These are phyloP conservation scores for Xylaria palmicola DNA, from an alignment of 495 filamentous ascomycete species.

Conservation along the genomic window DNA sequence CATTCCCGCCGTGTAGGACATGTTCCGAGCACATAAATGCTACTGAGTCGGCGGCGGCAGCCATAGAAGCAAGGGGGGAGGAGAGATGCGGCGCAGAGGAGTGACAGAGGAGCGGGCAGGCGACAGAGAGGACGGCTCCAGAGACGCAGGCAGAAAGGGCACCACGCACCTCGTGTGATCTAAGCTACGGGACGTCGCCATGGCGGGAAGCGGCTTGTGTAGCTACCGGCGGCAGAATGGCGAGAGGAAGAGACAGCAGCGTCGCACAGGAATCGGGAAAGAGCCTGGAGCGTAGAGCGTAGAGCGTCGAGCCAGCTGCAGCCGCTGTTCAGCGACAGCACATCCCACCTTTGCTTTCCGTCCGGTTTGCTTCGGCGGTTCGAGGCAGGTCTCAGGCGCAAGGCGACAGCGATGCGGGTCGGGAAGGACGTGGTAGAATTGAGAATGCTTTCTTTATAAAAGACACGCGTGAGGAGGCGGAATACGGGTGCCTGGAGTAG, in stretches of 20 bases:
- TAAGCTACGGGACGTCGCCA: slow-evolving; percentile 47
- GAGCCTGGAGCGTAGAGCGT: too few species aligned
- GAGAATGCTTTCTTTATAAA: too few species aligned
- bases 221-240: neutral
- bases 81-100: neutral
- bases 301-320: slow-evolving; percentile 12
- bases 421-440: too few species aligned
- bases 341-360: slow-evolving; percentile 23
- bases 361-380: slow-evolving; percentile 6
- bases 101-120: neutral
- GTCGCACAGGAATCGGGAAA: slow-evolving; percentile 21
- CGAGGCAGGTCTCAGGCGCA: slow-evolving; percentile 1
- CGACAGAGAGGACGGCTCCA: neutral
- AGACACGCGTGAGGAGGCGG: neutral
- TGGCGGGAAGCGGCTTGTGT: slow-evolving; percentile 26
- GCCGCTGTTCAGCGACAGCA: slow-evolving; percentile 21
- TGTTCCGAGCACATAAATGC: neutral
- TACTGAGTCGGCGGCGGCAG: neutral
- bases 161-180: slow-evolving; percentile 46
- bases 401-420: neutral
- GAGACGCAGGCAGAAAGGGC: neutral
- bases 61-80: slow-evolving; percentile 7
- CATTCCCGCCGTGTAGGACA: slow-evolving; percentile 14
- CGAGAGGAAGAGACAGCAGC: slow-evolving; percentile 9
- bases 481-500: slow-evolving; percentile 3